Base-by-base conservation (phyloP, 441 rosid genomes). In the Gossypium davidsonii region DNA sequence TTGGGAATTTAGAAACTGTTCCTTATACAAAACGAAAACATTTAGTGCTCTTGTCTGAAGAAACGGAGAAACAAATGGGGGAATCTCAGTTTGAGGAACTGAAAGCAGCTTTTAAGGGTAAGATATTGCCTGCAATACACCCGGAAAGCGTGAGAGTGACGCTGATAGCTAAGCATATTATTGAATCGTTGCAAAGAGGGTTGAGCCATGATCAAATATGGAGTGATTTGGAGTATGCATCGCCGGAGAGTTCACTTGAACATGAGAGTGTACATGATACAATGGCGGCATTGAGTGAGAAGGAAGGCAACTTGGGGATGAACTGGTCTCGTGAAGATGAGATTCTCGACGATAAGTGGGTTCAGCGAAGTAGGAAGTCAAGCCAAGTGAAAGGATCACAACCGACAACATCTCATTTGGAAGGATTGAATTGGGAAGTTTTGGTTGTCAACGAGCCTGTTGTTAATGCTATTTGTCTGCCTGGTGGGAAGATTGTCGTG, bases 401-500 rank as follows among this genome's bases (percentile, higher is more conserved):
- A 39, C 67, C 92, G 0, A 72, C 80, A 2, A 85, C 85, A 12
- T 82, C 88, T 11, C 98, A 95, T 78, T 82, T 92, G 62, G 97
- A 88, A 15, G 96, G 93, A 26, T 74, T 92, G 59, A 88, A 86
- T 68, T 95, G 98, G 98, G 99, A 92, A 83, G 86, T 95, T 55
- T 75, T 95, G 81, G 98, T 95, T 65, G 93, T 90, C 77, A 80
- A 95, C 46, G 90, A 90, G 65, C 90, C 93, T 70, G 76, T 80
- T 56, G 86, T 89, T 39, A 89, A 91, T 75, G 99, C 97, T 25
- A 85, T 91, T 70, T 92, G 96, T 74, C 77, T 90, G 72, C 97
- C 98, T 37, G 95, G 90, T 67, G 97, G 98, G 59, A 91, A 92
- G 81, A 90, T 95, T 74, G 98, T 92, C 25, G 93, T 95, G 11